phyloP scores from a whole-genome alignment of 129 eudicot genomes.

The Oenanthe sinensis region DNA sequence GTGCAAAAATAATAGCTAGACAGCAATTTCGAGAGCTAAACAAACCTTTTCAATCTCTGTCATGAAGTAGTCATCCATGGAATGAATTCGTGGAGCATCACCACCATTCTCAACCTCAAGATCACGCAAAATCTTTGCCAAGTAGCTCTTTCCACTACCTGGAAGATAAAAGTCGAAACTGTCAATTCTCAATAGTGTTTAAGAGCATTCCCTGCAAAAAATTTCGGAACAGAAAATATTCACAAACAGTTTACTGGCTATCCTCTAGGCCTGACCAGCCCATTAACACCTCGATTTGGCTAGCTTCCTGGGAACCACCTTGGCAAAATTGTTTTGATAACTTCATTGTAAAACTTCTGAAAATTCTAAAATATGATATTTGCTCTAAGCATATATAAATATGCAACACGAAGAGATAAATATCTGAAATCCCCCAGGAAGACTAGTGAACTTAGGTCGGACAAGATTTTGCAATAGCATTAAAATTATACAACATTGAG shows the following conservation, averaged over 20 bases:
- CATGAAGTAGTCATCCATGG: slow-evolving; percentile 99
- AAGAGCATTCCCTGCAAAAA: not conserved
- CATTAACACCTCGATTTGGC: not conserved
- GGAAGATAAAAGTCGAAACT: slow-evolving; percentile 15
- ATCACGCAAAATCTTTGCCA: slow-evolving; percentile 88
- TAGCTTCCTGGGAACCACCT: not conserved
- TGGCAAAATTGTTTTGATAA: not conserved
- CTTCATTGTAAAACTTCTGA: not conserved
- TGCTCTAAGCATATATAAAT: not conserved
- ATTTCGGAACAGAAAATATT: not conserved
- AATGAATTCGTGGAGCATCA: slow-evolving; percentile 82
- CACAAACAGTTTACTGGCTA: not conserved
- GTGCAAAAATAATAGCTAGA: not conserved
- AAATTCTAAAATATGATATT: not conserved
- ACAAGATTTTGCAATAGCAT: not conserved
- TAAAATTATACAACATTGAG: not conserved
- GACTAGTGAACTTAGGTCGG: not conserved
- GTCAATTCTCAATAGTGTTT: slow-evolving; percentile 1
- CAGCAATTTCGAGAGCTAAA: slow-evolving; percentile 1
- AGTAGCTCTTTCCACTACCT: slow-evolving; percentile 99
- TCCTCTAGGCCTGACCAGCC: not conserved
- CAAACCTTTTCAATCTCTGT: slow-evolving; percentile 95
- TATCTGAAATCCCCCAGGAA: not conserved
- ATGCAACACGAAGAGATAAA: not conserved
- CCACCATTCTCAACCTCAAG: slow-evolving; percentile 97